Base-by-base conservation (phyloP, 2,329 filamentous ascomycete genomes). In the Aspergillus ochraceoroseus region DNA sequence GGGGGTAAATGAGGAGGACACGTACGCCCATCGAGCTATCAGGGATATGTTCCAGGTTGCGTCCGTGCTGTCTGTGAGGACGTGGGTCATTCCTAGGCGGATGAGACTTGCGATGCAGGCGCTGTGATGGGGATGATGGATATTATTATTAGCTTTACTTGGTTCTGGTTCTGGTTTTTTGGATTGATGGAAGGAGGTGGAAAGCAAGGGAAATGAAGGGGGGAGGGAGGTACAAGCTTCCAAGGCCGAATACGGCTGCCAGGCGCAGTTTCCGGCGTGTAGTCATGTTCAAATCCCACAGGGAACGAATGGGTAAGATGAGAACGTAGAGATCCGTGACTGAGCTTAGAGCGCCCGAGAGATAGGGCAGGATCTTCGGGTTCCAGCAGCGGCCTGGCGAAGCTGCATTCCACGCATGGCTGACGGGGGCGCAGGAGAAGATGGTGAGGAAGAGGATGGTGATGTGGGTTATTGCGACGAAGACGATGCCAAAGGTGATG, bases 391-490 rank as follows among this genome's bases (percentile, higher is more conserved):
- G 39, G 29, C 39, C 27, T 25, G 12, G 32, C 14, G 20, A 42
- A 34, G 20, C 26, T 38, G 17, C 38, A 17, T 43, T 12, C 39
- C 39, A 42, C 32, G 32, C 34, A 17, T 27, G 26, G 5, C 33
- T 27, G 2, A 42, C 32, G 7, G 39, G 34, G 13, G 31, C 28
- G 39, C 43, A 46, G 11, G 37, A 40, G 27, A 43, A 46, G 13
- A 46, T 39, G 12, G 40, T 36, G 8, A 27, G 17, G 15, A 43
- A 13, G 14, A 58, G 40, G 6, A 50, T 41, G 1, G 19, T 43
- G 31, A 58, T 53, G 5, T 18, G 15, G 12, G 29, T 9, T 14
- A 20, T 18, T 7, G 29, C 8, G 12, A 32, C 29, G 17, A 32
- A 32, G 4, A n/a, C 29, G 29, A 32, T 15, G 1, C 29, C 29